Percentiles rank a stretch among this genome's conserved stretches.
phyloP scores from a whole-genome alignment of 257 asterid genomes.

The Nicotiana benthamiana region DNA sequence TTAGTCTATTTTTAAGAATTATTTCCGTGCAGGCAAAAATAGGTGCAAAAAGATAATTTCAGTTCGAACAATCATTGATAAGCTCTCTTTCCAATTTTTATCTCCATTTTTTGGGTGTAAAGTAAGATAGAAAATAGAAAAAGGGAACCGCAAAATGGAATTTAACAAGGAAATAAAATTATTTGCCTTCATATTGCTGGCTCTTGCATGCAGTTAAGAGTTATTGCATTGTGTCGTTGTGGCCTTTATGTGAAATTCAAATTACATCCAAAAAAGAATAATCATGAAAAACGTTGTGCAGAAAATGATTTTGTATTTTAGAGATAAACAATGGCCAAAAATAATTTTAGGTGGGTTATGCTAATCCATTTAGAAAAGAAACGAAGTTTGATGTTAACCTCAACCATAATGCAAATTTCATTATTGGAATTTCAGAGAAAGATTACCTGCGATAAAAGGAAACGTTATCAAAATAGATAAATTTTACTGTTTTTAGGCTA shows the following conservation, averaged over 20 bases:
- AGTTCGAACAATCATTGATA: too few species aligned
- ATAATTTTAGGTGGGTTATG: neutral
- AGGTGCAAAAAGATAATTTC: too few species aligned
- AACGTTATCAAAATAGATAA: neutral
- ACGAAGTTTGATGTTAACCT: slow-evolving; percentile 1
- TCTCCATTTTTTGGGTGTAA: too few species aligned
- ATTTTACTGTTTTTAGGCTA: too few species aligned
- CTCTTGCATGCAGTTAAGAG: neutral
- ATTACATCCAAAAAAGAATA: neutral
- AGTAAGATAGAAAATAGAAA: too few species aligned
- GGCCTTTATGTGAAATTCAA: neutral
- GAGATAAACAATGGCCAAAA: neutral
- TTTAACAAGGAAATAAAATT: neutral
- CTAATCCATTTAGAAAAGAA: neutral
- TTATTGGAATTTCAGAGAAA: neutral
- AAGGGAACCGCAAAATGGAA: too few species aligned
- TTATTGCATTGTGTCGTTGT: neutral
- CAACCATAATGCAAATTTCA: neutral
- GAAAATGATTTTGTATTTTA: too few species aligned
- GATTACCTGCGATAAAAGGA: neutral
- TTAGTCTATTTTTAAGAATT: too few species aligned
- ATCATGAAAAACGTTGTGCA: neutral
- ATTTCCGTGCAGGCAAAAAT: too few species aligned
- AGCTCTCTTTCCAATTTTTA: too few species aligned
- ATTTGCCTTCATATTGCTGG: neutral